Conservation (phyloP, 78 protist genomes). For the Dictyostelium citrinum region DNA sequence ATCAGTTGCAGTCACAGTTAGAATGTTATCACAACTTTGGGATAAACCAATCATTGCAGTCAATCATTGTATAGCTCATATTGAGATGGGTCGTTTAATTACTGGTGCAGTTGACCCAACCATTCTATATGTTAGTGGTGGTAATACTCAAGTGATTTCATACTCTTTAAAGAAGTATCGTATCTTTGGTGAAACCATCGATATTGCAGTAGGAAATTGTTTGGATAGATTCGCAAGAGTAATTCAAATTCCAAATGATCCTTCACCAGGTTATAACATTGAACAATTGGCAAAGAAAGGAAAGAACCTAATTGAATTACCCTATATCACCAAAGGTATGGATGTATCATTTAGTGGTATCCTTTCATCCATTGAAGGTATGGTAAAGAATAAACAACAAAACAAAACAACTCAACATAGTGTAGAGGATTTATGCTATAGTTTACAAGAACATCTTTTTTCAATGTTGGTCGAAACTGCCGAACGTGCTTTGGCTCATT, state of each 20-base stretch:
- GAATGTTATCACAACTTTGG: slow-evolving; percentile 97
- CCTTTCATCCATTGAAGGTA: slow-evolving; percentile 82
- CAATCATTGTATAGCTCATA: slow-evolving; percentile 98
- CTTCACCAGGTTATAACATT: slow-evolving; percentile 99
- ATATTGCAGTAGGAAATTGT: slow-evolving; percentile 99
- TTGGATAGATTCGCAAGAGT: slow-evolving; percentile 94
- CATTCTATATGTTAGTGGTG: slow-evolving; percentile 99
- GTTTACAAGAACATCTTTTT: slow-evolving; percentile 96
- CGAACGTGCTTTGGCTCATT: slow-evolving; percentile 99
- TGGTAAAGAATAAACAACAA: slow-evolving; percentile 18
- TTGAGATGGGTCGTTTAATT: slow-evolving; percentile 99
- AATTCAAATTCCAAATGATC: slow-evolving; percentile 96
- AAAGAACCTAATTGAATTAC: slow-evolving; percentile 86
- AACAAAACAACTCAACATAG: slow-evolving; percentile 21
- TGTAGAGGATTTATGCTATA: slow-evolving; percentile 92
- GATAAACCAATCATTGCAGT: slow-evolving; percentile 95
- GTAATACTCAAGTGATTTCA: slow-evolving; percentile 96
- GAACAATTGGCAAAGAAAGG: slow-evolving; percentile 97
- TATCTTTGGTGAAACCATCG: slow-evolving; percentile 99
- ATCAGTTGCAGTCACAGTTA: slow-evolving; percentile 93
- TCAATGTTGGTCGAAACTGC: slow-evolving; percentile 99
- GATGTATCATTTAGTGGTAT: slow-evolving; percentile 96
- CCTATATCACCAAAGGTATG: slow-evolving; percentile 98
- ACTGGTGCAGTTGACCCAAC: slow-evolving; percentile 96
- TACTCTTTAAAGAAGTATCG: slow-evolving; percentile 89